Conservation (phyloP, 139 green algal species). For the Chlamydomonas schloesseri region DNA sequence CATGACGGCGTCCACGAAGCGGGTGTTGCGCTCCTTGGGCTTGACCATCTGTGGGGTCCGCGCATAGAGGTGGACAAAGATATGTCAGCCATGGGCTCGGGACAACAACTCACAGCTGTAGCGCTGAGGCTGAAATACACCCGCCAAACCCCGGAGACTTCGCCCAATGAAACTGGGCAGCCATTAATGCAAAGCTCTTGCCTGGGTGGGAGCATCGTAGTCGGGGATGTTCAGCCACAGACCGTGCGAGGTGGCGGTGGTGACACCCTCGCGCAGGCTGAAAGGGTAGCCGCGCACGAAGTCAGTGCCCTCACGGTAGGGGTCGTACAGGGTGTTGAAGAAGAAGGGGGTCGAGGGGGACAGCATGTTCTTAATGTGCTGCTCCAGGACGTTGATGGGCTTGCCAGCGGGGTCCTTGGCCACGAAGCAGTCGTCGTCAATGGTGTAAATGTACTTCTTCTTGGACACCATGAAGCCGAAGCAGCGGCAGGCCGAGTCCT, state of each 20-base stretch:
- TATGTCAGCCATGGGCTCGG: too few relatives aligned
- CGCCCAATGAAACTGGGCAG: too few relatives aligned
- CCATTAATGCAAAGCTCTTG: too few relatives aligned
- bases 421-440: conserved; percentile 97
- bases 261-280: conserved; percentile 89
- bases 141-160: too few relatives aligned
- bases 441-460: conserved; percentile 97
- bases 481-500: conserved; percentile 94
- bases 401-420: conserved; percentile 84
- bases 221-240: conserved; percentile 99
- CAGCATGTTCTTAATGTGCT: conserved; percentile 96
- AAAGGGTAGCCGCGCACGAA: conserved; percentile 91
- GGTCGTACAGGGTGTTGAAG: conserved; percentile 99
- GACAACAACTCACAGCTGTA: too few relatives aligned
- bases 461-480: conserved; percentile 96
- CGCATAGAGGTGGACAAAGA: too few relatives aligned
- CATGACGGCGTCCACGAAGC: conserved; percentile 96
- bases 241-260: conserved; percentile 93
- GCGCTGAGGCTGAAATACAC: too few relatives aligned
- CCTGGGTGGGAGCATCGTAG: conserved; percentile 95
- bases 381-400: conserved; percentile 95
- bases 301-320: conserved; percentile 76
- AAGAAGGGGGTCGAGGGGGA: conserved; percentile 95
- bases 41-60: conserved; percentile 91
- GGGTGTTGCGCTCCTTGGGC: conserved; percentile 93